Evolutionary conservation across 179 eudicot genomes (phyloP), one percentile per base, ranked within the genome.

Genomic region (Gypsophila paniculata): DNA sequence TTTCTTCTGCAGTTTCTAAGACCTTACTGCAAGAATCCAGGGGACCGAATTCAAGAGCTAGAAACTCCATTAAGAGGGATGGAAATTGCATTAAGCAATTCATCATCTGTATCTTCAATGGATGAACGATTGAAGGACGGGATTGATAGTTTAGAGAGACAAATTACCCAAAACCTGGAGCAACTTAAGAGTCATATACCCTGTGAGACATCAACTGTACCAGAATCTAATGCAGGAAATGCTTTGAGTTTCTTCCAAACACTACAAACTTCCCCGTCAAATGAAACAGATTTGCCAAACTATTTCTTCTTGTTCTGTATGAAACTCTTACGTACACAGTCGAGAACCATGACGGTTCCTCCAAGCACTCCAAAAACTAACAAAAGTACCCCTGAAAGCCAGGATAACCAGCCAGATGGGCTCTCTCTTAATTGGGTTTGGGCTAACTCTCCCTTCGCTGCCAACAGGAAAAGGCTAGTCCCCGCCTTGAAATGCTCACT

Each of bases 231-330:
- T 46, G 23, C 77, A 32, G 79, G 75, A 71, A 76, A 75, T 63
- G 69, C 69, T 17, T 66, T 52, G 68, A 61, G 79, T 46, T 74
- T 76, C 78, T 76, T 81, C 79, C 83, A 80, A 81, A 76, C 82
- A 61, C 79, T 86, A 61, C 81, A 85, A 77, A 65, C 71, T 21
- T 29, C 32, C 25, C 83, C 84, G 22, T 61, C 68, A 68, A 74
- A 66, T 58, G 72, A 71, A 36, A 80, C 79, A 72, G 87, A 86
- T 22, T 65, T 91, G 23, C 78, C 91, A 49, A 74, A 79, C 66
- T 73, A 81, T 62, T 89, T 91, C 86, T 91, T 91, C 86, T 21
- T 91, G 25, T 89, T 89, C 67, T 91, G 96, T 74, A n/a, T 86
- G 70, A 86, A 81, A 65, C 87, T 89, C 69, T 74, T 89, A n/a